Base-by-base conservation (phyloP, 176 grass and related monocot genomes). In the Zea luxurians region DNA sequence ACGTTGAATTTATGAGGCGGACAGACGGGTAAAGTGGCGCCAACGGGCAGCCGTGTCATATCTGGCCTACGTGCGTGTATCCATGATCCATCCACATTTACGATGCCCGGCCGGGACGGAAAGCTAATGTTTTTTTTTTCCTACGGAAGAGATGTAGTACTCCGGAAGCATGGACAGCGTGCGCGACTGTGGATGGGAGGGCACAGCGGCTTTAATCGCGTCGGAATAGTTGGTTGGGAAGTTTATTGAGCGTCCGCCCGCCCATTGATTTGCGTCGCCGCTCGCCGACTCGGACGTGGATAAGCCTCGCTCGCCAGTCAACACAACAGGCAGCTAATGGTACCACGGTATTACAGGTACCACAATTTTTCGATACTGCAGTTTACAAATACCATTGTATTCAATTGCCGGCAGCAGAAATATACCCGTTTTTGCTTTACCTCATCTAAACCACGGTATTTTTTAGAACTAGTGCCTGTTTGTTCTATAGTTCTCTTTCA, bases 191-290 rank as follows among this genome's bases (percentile, higher is more conserved):
- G n/a, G 6, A 7, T 7, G 20, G 11, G 17, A 27, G 4, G 8
- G 6, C 6, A n/a, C n/a, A 58, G 54, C n/a, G 43, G 63, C 78
- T 77, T 88, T 77, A 89, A 80, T 81, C 78, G 64, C 69, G 86
- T 60, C 46, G 76, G 49, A 71, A 77, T 61, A 66, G 82, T 89
- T 89, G 10, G 87, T 84, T 89, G 48, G 77, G 59, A 89, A 44
- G 71, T 61, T 67, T 77, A 17, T 20, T 38, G 69, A 53, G 53
- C 45, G 50, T 7, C 45, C 3, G 77, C 66, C 65, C 74, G 77
- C 66, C 65, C 74, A 58, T 70, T 68, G 77, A 89, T 77, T 80
- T 53, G 48, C 55, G 57, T 84, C n/a, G 53, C 75, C 44, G 17
- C 57, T 41, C 13, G 13, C 53, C 46, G 37, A 17, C 38, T 57